phyloP scores from a whole-genome alignment of 2,329 filamentous ascomycete genomes.

The Talaromyces sp. region DNA sequence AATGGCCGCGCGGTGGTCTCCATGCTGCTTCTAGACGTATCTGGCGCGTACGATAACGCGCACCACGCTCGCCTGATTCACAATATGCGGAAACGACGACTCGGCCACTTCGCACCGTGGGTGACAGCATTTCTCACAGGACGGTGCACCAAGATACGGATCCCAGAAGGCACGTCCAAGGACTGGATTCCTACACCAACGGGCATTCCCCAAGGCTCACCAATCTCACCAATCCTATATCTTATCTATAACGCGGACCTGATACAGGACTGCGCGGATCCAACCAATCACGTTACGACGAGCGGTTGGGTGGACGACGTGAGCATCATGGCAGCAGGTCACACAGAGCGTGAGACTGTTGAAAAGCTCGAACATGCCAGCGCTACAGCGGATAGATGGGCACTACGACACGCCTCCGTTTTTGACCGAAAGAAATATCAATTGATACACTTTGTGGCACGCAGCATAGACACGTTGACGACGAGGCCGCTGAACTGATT shows the following conservation, averaged over 20 bases:
- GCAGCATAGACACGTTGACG: neutral
- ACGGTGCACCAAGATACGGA: neutral
- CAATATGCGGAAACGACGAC: neutral
- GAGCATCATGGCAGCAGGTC: neutral
- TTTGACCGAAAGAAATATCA: neutral
- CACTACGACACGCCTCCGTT: neutral
- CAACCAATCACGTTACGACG: neutral
- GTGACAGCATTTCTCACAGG: neutral
- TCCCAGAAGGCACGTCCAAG: neutral
- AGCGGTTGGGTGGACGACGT: neutral
- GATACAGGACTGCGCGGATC: neutral
- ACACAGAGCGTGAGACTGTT: neutral
- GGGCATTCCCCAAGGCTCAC: neutral
- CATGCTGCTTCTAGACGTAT: neutral
- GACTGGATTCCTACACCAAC: neutral
- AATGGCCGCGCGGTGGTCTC: neutral
- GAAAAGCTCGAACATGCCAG: neutral
- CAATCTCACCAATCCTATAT: neutral
- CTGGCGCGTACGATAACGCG: neutral
- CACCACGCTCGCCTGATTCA: neutral
- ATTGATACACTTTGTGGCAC: constrained; percentile 1
- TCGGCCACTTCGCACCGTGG: neutral
- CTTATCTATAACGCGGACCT: neutral
- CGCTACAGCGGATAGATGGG: neutral
- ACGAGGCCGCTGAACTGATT: neutral